phyloP scores from a whole-genome alignment of 345 rosid genomes.

The Eucalyptus fibrosa region DNA sequence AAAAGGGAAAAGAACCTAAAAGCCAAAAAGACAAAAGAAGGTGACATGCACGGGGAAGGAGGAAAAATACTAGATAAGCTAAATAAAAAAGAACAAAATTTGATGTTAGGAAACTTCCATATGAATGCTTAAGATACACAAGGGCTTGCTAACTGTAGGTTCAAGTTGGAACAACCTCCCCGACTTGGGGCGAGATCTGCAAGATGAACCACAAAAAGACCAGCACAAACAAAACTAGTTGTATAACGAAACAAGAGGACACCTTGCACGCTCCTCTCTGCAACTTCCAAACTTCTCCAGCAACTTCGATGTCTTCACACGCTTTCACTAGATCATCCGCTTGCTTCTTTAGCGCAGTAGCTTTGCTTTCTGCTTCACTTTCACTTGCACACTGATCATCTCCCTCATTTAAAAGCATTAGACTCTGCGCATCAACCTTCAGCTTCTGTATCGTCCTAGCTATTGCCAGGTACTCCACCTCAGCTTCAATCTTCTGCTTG shows the following conservation, averaged over 20 bases:
- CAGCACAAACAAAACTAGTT: constrained; percentile 39
- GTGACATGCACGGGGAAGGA: background rate
- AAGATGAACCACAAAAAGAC: constrained; percentile 24
- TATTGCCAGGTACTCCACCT: constrained; percentile 52
- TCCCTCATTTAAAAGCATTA: background rate
- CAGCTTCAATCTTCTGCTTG: constrained; percentile 69
- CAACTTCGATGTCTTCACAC: constrained; percentile 20
- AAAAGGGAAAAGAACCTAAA: background rate
- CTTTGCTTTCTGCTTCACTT: constrained; percentile 34
- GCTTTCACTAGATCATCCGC: constrained; percentile 38
- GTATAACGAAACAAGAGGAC: constrained; percentile 34
- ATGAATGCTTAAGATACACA: background rate
- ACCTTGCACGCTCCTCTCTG: constrained; percentile 36
- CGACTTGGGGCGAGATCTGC: constrained; percentile 20
- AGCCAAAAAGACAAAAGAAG: background rate
- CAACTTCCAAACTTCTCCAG: constrained; percentile 34
- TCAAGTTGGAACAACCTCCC: constrained; percentile 47
- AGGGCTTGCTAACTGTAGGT: background rate
- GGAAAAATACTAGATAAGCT: background rate
- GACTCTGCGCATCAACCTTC: constrained; percentile 18
- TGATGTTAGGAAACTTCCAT: background rate
- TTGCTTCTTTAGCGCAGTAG: constrained; percentile 27
- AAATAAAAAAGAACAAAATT: background rate
- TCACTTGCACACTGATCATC: background rate
- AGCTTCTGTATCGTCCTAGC: constrained; percentile 22